Conservation (phyloP, 208 protist genomes). For the Crithidia acanthocephali region DNA sequence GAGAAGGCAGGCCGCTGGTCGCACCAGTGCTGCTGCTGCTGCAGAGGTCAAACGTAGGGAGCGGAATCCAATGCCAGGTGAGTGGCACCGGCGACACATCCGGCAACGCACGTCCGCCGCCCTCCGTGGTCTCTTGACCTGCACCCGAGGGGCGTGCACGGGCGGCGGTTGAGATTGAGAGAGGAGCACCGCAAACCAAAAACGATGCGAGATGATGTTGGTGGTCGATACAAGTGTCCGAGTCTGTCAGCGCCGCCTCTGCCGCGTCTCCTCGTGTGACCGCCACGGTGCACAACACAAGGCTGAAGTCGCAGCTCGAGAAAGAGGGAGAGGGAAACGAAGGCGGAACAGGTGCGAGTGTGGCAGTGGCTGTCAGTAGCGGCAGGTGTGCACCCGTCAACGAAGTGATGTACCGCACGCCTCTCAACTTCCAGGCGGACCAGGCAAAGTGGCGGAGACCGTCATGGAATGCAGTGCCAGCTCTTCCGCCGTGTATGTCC, state of each 20-base stretch:
- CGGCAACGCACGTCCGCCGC: neutral
- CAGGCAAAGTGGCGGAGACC: neutral
- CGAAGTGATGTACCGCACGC: neutral
- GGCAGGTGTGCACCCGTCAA: neutral
- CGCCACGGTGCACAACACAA: neutral
- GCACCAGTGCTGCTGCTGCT: too few species aligned
- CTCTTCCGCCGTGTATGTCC: too few species aligned
- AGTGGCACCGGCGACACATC: neutral
- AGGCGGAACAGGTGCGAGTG: neutral
- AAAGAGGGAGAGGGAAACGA: neutral
- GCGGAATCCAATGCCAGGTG: constrained; percentile 24
- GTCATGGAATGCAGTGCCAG: neutral
- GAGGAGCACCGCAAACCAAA: constrained; percentile 12
- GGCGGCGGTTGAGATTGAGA: too few species aligned
- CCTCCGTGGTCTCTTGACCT: neutral
- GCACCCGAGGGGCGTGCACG: neutral
- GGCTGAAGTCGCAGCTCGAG: neutral
- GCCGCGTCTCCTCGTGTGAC: neutral
- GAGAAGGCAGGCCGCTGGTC: too few species aligned
- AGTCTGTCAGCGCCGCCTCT: neutral
- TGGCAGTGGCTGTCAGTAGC: neutral
- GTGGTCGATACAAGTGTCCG: neutral
- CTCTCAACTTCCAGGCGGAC: too few species aligned
- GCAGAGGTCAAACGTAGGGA: neutral
- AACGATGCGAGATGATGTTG: neutral